A percentile compares a stretch with the other conserved stretches of the same genome.
phyloP scores from a whole-genome alignment of 768 basidiomycete genomes.

The Boletus reticulatus region DNA sequence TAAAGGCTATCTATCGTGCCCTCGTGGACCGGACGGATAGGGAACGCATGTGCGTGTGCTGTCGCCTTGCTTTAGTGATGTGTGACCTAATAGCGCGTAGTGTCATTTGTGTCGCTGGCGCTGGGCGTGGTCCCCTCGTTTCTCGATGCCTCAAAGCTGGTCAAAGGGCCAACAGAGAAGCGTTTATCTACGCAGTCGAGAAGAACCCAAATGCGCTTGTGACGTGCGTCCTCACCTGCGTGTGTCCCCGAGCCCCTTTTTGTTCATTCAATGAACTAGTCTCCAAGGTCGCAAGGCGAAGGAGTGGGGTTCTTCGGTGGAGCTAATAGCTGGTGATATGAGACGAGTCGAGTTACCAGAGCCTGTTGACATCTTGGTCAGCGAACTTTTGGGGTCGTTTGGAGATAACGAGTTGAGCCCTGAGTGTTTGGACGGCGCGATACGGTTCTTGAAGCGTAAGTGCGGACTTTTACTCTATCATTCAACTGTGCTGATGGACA shows the following conservation, averaged over 20 bases:
- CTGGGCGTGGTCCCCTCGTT: constrained; percentile 92
- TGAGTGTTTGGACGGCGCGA: constrained; percentile 95
- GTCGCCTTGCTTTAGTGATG: constrained; percentile 8
- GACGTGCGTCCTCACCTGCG: constrained; percentile 60
- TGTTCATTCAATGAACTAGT: constrained; percentile 39
- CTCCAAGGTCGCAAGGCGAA: constrained; percentile 76
- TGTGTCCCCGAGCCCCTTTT: constrained; percentile 6
- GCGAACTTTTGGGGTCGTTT: constrained; percentile 94
- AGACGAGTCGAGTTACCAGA: constrained; percentile 79
- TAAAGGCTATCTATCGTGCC: constrained; percentile 77
- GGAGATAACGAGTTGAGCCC: constrained; percentile 99
- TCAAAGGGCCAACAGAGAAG: constrained; percentile 58
- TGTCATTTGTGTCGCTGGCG: constrained; percentile 88
- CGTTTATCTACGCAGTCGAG: constrained; percentile 83
- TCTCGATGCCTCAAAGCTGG: constrained; percentile 79
- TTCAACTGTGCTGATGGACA: constrained; percentile 9
- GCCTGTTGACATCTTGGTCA: constrained; percentile 88
- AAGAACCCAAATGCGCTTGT: constrained; percentile 97
- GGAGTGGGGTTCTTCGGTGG: constrained; percentile 83
- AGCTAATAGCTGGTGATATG: constrained; percentile 95
- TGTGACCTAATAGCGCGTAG: constrained; percentile 40
- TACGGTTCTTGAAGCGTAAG: constrained; percentile 87
- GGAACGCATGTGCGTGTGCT: constrained; percentile 57
- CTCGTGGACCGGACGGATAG: constrained; percentile 66
- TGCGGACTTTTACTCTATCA: neutral